These are phyloP conservation scores for Thinopyrum elongatum DNA, from an alignment of 176 grass and related monocot genomes.

Conservation along the genomic window DNA sequence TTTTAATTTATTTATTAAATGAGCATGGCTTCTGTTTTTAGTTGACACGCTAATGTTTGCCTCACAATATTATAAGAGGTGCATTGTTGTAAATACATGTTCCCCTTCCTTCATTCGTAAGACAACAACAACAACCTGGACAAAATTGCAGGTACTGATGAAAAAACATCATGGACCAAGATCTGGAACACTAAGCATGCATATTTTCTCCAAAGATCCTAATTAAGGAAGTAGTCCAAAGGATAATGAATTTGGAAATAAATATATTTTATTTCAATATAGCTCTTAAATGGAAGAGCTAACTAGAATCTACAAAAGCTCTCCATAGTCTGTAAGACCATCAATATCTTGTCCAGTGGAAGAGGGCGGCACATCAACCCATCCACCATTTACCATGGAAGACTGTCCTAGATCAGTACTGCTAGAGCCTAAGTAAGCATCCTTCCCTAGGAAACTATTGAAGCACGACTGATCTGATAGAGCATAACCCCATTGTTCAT, in stretches of 20 bases:
- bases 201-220: neutral
- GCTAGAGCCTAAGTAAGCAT: neutral
- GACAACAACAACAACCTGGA: neutral
- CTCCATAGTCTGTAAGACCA: neutral
- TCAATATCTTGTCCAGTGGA: neutral
- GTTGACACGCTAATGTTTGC: neutral
- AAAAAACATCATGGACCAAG: neutral
- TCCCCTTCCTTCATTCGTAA: neutral
- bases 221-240: too few species aligned
- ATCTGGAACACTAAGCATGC: neutral
- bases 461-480: neutral
- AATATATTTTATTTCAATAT: neutral
- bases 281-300: neutral
- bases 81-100: neutral
- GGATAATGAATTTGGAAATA: neutral
- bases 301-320: neutral
- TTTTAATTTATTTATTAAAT: neutral
- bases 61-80: neutral
- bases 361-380: neutral
- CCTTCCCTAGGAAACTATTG: neutral
- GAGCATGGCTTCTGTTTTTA: neutral
- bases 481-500: neutral
- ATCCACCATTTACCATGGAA: neutral
- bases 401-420: neutral
- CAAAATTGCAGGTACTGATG: neutral